Conservation (phyloP, 2,329 filamentous ascomycete genomes). For the Aspergillus pseudoterreus region DNA sequence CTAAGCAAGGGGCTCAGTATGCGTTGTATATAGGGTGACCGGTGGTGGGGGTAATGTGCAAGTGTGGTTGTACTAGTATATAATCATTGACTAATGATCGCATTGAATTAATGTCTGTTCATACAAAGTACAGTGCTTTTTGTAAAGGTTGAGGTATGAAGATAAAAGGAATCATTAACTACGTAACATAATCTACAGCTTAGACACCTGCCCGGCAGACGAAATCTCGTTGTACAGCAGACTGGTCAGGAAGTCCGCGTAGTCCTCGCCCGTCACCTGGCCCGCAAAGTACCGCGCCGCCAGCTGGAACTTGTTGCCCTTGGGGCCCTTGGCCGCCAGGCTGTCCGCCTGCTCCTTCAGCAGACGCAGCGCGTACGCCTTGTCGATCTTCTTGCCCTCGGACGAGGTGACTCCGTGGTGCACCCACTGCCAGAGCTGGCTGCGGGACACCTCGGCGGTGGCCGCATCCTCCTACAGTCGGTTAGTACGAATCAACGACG, state of each 20-base stretch:
- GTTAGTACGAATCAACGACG: conserved; percentile 3
- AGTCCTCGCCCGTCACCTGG: conserved; percentile 95
- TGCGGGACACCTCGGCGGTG: conserved; percentile 91
- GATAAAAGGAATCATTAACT: background rate
- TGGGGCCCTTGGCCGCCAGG: conserved; percentile 68
- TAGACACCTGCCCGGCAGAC: conserved; percentile 65
- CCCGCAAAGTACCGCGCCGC: conserved; percentile 88
- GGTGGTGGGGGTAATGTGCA: background rate
- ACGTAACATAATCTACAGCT: conserved; percentile 46
- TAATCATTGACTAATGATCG: background rate
- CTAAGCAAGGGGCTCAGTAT: conserved; percentile 17
- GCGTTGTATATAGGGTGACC: background rate
- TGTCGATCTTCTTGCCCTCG: conserved; percentile 90
- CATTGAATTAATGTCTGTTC: background rate
- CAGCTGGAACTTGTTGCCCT: conserved; percentile 87
- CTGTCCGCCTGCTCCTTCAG: conserved; percentile 80
- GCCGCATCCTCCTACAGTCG: conserved; percentile 73
- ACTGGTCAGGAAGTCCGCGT: conserved; percentile 89
- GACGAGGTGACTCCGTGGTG: conserved; percentile 69
- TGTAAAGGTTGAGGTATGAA: too few species aligned
- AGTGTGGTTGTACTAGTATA: background rate
- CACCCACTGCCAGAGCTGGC: conserved; percentile 96
- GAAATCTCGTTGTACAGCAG: conserved; percentile 65
- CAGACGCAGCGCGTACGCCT: conserved; percentile 81
- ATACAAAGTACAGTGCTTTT: too few species aligned